Base-by-base conservation (phyloP, 176 grass and related monocot genomes). In the Chloris gayana region DNA sequence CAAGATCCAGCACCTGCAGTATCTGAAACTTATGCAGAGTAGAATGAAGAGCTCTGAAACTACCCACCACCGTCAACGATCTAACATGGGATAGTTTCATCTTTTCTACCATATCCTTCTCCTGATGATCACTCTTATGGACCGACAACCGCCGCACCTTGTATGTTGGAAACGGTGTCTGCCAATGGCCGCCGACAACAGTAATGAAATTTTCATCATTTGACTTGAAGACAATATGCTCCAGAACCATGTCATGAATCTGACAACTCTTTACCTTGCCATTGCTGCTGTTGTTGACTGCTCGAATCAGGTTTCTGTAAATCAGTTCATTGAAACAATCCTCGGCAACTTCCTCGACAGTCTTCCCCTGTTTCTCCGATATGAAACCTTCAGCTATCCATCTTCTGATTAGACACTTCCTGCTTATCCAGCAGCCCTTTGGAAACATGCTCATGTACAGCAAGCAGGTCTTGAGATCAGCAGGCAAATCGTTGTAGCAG, bases 181-280 rank as follows among this genome's bases (percentile, higher is more conserved):
- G 50, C 73, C 73, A 80, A 14, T 80, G 84, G 0, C 76, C 84
- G 22, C 84, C 84, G 9, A 80, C 37, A 0, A 86, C 26, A 0
- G 76, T 27, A 12, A 86, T 66, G 61, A 86, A 86, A 69, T 86
- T 86, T 27, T 86, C 84, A 0, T 70, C n/a, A 2, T 27, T 87
- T 75, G 85, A 80, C 15, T 74, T 80, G 47, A 14, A 46, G 0
- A 86, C 25, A 37, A 86, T 86, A 31, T 74, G 37, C 29, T 86
- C 46, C 7, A 86, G 84, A 4, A 86, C 71, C 84, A 86, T 80
- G 11, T 80, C 84, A 69, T 86, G 84, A 21, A 86, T 31, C 32
- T 73, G 35, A 9, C 38, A 86, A 10, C 27, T 75, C 62, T 80
- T 86, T 37, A 86, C 84, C 77, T 69, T 86, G 7, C 77, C 77